Base-by-base conservation (phyloP, 1,284 basidiomycete genomes). In the Ceratobasidium sp. region DNA sequence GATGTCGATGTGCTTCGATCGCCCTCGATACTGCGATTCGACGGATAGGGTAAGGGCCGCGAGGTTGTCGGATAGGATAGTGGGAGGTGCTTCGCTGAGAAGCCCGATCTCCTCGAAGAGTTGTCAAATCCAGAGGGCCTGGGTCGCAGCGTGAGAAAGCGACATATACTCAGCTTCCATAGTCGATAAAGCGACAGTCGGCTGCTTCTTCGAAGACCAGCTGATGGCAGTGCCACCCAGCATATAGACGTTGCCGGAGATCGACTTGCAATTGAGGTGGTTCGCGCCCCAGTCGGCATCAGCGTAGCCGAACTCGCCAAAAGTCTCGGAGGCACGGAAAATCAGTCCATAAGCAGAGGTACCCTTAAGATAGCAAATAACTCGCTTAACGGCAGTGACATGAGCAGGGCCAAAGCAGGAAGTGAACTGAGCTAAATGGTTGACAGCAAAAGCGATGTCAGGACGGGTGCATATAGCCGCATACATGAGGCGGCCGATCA, bases 1-100 rank as follows among this genome's bases (percentile, higher is more conserved):
- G 16, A 85, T 78, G 52, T 83, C 79, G 49, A 87, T 84, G 72
- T 87, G 85, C 75, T 85, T 86, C 13, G 79, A 77, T 0, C 79
- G 76, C 0, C 76, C 54, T 49, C 83, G 80, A 3, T 73, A 74
- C 1, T 78, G 77, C 0, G 81, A 77, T 64, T 83, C 82, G 6
- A 80, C 54, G 0, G 82, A 77, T 0, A 86, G 73, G 0, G 76
- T 58, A 28, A 85, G 80, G 0, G 82, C 77, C 0, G 80, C 77
- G 13, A 78, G 73, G 74, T 86, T 87, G 76, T 87, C 83, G 11
- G 74, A 72, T 32, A 73, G 73, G 11, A 86, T 69, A 0, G 72
- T 66, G 0, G 78, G 77, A 0, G 82, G 80, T 0, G 67, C 72
- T 0, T 21, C 11, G 23, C n/a, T 16, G 21, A 18, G 26, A 18